Conservation (phyloP, 1,139 yeast species). For the Candida tropicalis region DNA sequence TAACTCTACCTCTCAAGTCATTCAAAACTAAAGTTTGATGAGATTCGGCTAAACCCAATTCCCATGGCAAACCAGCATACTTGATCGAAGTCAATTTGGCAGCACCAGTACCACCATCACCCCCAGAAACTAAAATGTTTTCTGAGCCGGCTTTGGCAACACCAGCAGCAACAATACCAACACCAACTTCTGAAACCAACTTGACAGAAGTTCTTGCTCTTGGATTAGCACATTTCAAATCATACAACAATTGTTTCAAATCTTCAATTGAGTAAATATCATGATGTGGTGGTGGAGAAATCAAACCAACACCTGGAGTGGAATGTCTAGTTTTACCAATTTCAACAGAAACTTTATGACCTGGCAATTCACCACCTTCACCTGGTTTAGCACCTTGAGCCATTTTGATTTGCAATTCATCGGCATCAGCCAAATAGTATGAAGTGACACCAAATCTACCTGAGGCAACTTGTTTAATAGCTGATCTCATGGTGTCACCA, state of each 20-base stretch:
- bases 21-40: constrained; percentile 96
- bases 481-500: constrained; percentile 98
- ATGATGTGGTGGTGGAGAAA: constrained; percentile 98
- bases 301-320: constrained; percentile 94
- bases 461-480: constrained; percentile 96
- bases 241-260: constrained; percentile 94
- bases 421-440: constrained; percentile 91
- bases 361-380: constrained; percentile 99
- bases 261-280: constrained; percentile 98
- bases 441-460: constrained; percentile 99
- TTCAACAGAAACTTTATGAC: constrained; percentile 83
- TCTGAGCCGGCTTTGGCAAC: constrained; percentile 99
- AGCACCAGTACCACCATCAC: constrained; percentile 99
- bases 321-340: constrained; percentile 97
- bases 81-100: constrained; percentile 97
- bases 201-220: constrained; percentile 96
- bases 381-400: constrained; percentile 99
- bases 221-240: constrained; percentile 95
- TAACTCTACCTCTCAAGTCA: constrained; percentile 92
- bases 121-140: constrained; percentile 92
- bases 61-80: constrained; percentile 99
- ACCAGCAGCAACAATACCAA: constrained; percentile 98
- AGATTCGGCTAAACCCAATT: constrained; percentile 95
- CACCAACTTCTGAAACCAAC: constrained; percentile 97
- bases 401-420: constrained; percentile 96